Conservation (phyloP, 106 monocot species). For the Gastrodia elata region DNA sequence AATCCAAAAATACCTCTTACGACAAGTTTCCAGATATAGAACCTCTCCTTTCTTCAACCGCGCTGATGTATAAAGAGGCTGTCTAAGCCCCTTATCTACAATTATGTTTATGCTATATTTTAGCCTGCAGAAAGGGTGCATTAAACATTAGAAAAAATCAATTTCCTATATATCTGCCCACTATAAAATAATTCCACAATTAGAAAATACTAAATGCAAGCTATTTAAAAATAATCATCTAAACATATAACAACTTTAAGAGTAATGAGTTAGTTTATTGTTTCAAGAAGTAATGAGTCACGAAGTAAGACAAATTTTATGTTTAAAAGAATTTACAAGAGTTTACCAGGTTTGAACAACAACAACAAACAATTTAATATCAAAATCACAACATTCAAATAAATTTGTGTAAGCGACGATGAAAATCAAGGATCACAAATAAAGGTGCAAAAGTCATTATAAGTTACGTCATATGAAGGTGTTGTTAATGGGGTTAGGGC, state of each 20-base stretch:
- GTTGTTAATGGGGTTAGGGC: no score
- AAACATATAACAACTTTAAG: neutral
- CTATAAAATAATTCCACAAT: neutral
- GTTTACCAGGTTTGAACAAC: neutral
- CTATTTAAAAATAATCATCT: neutral
- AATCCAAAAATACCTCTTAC: conserved; percentile 41
- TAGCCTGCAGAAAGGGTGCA: conserved; percentile 39
- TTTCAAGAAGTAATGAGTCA: neutral
- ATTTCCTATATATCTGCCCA: neutral
- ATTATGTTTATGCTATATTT: conserved; percentile 85
- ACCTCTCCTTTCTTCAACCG: conserved; percentile 90
- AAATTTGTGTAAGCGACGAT: neutral
- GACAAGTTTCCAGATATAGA: conserved; percentile 77
- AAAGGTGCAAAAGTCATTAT: neutral
- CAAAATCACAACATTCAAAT: neutral
- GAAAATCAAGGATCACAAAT: neutral
- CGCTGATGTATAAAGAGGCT: conserved; percentile 73
- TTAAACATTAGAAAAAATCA: neutral
- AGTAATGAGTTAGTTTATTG: no score
- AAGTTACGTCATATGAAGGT: neutral
- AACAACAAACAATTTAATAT: neutral
- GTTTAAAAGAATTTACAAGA: neutral
- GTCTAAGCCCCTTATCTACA: conserved; percentile 86
- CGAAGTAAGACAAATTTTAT: neutral
- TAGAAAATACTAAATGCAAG: neutral